phyloP scores from a whole-genome alignment of 345 rosid species.

The Populus davidiana region DNA sequence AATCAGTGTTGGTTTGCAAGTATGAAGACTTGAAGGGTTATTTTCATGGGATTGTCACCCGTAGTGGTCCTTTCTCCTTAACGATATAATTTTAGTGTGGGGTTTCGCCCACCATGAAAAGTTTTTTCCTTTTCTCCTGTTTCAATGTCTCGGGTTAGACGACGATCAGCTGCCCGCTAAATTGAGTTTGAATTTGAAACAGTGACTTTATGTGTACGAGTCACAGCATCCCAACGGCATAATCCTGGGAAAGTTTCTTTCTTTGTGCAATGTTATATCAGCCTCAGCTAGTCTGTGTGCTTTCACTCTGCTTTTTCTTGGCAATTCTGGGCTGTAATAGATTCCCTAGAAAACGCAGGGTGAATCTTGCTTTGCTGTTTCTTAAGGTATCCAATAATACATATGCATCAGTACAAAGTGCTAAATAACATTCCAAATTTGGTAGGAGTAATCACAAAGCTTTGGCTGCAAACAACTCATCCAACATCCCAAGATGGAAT shows the following conservation, averaged over 20 bases:
- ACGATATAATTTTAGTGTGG: not conserved
- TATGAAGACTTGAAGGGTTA: not conserved
- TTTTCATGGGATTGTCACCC: not conserved
- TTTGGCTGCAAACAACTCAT: not conserved
- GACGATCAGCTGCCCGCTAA: conserved; percentile 1
- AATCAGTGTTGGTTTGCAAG: not conserved
- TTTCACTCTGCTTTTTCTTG: not conserved
- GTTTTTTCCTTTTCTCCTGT: not conserved
- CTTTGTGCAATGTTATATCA: not conserved
- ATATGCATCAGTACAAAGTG: not conserved
- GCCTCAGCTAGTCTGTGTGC: not conserved
- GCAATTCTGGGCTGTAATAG: not conserved
- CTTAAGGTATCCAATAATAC: too few species aligned
- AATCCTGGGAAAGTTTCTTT: conserved; percentile 12
- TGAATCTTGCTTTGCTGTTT: not conserved
- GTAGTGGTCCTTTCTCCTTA: not conserved
- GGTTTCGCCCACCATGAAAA: not conserved
- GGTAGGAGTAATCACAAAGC: not conserved
- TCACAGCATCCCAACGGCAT: conserved; percentile 17
- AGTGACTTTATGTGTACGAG: conserved; percentile 1
- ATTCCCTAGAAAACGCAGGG: not conserved
- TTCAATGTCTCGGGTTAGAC: not conserved
- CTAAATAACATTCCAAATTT: not conserved
- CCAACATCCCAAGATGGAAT: not conserved
- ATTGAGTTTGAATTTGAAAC: conserved; percentile 30